Evolutionary conservation across 176 grass and related monocot genomes (phyloP), one percentile per base, ranked within the genome.

Genomic region (Pontederia crassipes): DNA sequence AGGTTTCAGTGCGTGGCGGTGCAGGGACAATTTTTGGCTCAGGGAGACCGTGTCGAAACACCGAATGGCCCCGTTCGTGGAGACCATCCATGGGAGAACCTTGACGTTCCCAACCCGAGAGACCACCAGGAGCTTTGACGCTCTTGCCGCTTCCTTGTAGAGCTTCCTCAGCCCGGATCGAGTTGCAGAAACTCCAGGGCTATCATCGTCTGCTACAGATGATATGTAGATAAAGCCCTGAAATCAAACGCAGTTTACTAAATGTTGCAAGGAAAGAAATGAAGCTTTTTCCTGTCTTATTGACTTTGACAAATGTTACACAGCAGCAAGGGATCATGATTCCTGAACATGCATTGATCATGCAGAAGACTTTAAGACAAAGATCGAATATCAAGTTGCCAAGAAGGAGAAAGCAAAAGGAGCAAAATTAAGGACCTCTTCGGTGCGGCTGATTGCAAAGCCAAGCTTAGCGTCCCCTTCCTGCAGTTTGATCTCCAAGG

Each of bases 141-240:
- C 77, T 8, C 74, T 40, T 65, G 69, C 83, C 11, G 86, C 77
- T 52, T 49, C 12, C 49, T 72, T 81, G 68, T 83, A 95, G 10
- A 89, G 90, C 48, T 81, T 52, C 10, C 72, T 64, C 29, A 95
- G 82, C 45, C 86, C 90, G 28, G 85, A 95, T 8, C 86, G 67
- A 2, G 82, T 86, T 8, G 86, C 83, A 2, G 90, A 82, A 0
- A 74, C 72, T 51, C 78, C 74, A 9, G 18, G 56, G 35, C 78
- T 71, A 48, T 83, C 80, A 29, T 74, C 74, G 1, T 81, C 77
- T 5, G 61, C 65, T 16, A 95, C 86, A 0, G 86, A 89, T 12
- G 86, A 86, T 78, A 95, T 86, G 75, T 77, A 86, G 71, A 95
- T 83, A 58, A 95, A 95, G 55, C 90, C 90, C 90, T 95, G 73